These are phyloP conservation scores for Zygoascus ofunaensis DNA, from an alignment of 805 yeast genomes.

Conservation along the genomic window DNA sequence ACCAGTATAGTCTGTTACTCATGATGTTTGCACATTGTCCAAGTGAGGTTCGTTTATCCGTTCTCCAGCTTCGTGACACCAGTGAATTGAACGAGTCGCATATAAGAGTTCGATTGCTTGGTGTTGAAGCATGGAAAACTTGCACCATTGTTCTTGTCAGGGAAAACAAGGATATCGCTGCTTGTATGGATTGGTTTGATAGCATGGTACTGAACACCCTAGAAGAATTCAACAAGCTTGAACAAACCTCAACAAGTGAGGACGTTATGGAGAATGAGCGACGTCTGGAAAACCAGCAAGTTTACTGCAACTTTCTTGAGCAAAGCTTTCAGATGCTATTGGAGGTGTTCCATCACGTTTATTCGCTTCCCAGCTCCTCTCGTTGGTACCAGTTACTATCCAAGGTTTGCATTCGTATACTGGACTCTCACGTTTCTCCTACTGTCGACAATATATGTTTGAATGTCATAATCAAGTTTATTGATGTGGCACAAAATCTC, in stretches of 20 bases:
- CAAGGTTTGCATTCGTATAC: not conserved
- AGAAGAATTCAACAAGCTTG: conserved; percentile 4
- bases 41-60: conserved; percentile 2
- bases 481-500: not conserved
- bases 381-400: not conserved
- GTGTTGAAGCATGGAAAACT: conserved; percentile 3
- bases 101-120: conserved; percentile 4
- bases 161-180: not conserved
- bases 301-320: conserved; percentile 1
- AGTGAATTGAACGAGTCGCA: conserved; percentile 7
- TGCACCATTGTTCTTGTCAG: not conserved
- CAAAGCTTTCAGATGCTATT: not conserved
- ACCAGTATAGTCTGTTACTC: conserved; percentile 7
- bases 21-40: conserved; percentile 6
- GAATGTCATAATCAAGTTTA: not conserved
- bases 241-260: not conserved
- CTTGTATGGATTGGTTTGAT: conserved; percentile 5
- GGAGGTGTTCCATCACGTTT: not conserved
- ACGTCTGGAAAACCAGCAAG: not conserved
- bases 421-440: not conserved
- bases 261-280: not conserved
- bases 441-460: not conserved
- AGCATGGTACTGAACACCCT: not conserved
- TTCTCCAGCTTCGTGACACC: conserved; percentile 5
- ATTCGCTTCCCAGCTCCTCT: not conserved